A percentile compares a stretch with the other conserved stretches of the same genome.
phyloP scores from a whole-genome alignment of 305 asterid species.

The Solanum hybrid region DNA sequence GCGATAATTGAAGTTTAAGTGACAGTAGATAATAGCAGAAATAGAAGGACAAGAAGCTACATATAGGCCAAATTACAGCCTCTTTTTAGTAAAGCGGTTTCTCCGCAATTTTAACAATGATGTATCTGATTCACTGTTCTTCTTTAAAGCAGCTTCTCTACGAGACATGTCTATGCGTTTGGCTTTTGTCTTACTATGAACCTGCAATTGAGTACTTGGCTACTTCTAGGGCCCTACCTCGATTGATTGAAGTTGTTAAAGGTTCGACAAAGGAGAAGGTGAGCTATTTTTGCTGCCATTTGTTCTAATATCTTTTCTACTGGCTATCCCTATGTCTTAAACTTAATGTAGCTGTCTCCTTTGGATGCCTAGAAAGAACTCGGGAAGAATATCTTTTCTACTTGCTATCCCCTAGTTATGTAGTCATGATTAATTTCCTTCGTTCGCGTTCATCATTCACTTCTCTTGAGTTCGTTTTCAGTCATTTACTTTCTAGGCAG shows the following conservation, averaged over 20 bases:
- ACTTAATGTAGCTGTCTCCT: not conserved
- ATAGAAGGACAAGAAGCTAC: not conserved
- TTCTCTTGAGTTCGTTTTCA: not conserved
- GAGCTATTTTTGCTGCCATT: slow-evolving; percentile 1
- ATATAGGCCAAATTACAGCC: not conserved
- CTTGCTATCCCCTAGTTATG: not conserved
- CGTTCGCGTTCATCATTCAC: not conserved
- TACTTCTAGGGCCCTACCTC: slow-evolving; percentile 61
- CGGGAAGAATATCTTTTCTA: not conserved
- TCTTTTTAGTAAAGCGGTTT: not conserved
- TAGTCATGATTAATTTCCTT: not conserved
- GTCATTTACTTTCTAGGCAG: not conserved
- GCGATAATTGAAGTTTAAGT: not conserved
- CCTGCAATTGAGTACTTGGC: slow-evolving; percentile 82
- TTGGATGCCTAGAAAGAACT: not conserved
- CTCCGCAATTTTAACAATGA: not conserved
- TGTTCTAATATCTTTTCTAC: not conserved
- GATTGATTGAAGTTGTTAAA: slow-evolving; percentile 66
- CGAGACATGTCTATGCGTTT: slow-evolving; percentile 82
- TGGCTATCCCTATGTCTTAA: not conserved
- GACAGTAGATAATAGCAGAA: not conserved
- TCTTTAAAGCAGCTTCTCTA: slow-evolving; percentile 68
- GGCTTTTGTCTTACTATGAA: slow-evolving; percentile 88
- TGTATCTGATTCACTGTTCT: not conserved
- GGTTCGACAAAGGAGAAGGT: slow-evolving; percentile 92